phyloP scores from a whole-genome alignment of 164 flowering plant genomes.

The Vitis riparia region DNA sequence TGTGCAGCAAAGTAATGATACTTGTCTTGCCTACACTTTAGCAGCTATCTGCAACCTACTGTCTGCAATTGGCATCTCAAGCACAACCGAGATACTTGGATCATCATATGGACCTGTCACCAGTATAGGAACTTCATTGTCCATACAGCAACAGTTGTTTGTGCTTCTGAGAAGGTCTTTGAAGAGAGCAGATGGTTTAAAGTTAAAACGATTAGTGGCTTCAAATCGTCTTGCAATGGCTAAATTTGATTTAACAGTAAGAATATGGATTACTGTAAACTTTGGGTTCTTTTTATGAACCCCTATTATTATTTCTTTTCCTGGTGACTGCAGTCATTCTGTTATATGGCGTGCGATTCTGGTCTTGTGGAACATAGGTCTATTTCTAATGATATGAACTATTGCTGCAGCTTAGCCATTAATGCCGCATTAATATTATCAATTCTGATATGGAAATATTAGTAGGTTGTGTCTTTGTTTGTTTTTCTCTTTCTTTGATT shows the following conservation, averaged over 20 bases:
- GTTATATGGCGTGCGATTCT: background rate
- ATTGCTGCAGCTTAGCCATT: too few species aligned
- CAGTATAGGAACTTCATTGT: conserved; percentile 58
- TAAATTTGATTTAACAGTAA: conserved; percentile 76
- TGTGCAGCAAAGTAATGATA: conserved; percentile 84
- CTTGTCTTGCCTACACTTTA: conserved; percentile 84
- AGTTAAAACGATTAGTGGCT: conserved; percentile 73
- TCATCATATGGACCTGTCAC: conserved; percentile 62
- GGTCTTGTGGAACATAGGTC: too few species aligned
- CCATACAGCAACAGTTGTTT: conserved; percentile 78
- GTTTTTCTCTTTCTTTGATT: too few species aligned
- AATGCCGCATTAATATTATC: too few species aligned
- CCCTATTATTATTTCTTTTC: background rate
- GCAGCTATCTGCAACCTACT: conserved; percentile 83
- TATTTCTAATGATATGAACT: too few species aligned
- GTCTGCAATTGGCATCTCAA: conserved; percentile 74
- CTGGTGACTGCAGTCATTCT: background rate
- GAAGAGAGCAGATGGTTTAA: conserved; percentile 82
- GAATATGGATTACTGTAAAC: background rate
- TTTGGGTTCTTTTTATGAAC: background rate
- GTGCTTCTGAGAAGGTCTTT: conserved; percentile 76
- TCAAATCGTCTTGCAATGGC: conserved; percentile 89
- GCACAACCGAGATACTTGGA: conserved; percentile 67
- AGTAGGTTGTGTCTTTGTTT: too few species aligned
- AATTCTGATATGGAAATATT: too few species aligned